A percentile compares a stretch with the other conserved stretches of the same genome.
Conservation (phyloP, 2,329 filamentous ascomycete species). For the Trichocomaceae sp. region DNA sequence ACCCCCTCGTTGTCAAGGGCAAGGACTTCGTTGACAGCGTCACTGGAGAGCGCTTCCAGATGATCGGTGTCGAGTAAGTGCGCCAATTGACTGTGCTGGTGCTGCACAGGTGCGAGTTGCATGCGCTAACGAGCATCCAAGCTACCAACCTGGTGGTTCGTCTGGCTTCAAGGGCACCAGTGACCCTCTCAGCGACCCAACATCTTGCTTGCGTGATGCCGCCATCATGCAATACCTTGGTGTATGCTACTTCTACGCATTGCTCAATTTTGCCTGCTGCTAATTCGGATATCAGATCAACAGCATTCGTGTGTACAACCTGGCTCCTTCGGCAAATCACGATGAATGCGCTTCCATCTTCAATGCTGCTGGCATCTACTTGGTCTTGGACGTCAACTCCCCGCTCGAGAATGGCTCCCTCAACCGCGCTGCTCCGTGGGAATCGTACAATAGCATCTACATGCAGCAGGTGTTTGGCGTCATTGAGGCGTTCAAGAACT, state of each 20-base stretch:
- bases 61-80: constrained; percentile 55
- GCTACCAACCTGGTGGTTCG: constrained; percentile 58
- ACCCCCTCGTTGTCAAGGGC: constrained; percentile 51
- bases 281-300: constrained; percentile 41
- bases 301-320: constrained; percentile 60
- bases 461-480: constrained; percentile 55
- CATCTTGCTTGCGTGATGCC: constrained; percentile 56
- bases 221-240: constrained; percentile 58
- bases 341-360: constrained; percentile 58
- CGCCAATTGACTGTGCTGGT: background rate
- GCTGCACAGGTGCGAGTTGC: constrained; percentile 8
- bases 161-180: constrained; percentile 48
- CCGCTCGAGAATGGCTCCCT: constrained; percentile 51
- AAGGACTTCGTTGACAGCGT: constrained; percentile 57
- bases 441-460: constrained; percentile 51
- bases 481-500: constrained; percentile 61
- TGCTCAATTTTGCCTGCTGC: background rate
- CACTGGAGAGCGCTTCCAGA: constrained; percentile 54
- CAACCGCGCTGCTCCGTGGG: constrained; percentile 49
- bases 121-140: constrained; percentile 22
- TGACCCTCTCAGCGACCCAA: constrained; percentile 54
- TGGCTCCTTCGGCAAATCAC: constrained; percentile 54
- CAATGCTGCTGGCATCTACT: constrained; percentile 60
- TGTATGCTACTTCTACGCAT: constrained; percentile 28
- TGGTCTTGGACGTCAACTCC: constrained; percentile 60